Evolutionary conservation across 2,329 filamentous ascomycete species (phyloP), one percentile per base, ranked within the genome.

Genomic region (Whalleya microplaca): DNA sequence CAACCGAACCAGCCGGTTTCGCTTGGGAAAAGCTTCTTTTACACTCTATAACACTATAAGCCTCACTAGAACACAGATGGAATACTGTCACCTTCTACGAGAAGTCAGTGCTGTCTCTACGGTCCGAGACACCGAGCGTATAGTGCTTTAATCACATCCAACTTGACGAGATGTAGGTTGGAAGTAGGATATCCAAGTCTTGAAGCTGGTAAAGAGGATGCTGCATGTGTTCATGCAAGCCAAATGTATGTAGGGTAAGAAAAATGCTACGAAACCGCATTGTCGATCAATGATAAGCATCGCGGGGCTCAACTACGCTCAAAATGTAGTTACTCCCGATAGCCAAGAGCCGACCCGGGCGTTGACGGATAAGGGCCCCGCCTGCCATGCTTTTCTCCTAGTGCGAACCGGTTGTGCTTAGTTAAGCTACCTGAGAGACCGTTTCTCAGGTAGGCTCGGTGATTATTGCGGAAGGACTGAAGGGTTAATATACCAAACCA

Each of bases 61-160:
- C 18, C n/a, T 46, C 41, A 42, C 51, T 59, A 59, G 53, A 45
- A 59, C 14, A n/a, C 43, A 27, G 20, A 10, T 53, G 45, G 21
- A 44, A 41, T 21, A 51, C 42, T 50, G 21, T 51, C 47, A 49
- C 42, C n/a, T n/a, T n/a, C n/a, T n/a, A n/a, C n/a, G n/a, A n/a
- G n/a, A 27, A 9, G 23, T 27, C 4, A 4, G 23, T 27, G 9
- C 4, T 27, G 23, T 27, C 9, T 27, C 23, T 9, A 9, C 23
- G 23, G 23, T 27, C 23, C 23, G 23, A 9, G 4, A 27, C 23
- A 27, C 23, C 23, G 4, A 27, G 9, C 23, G 23, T 27, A 37
- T 16, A n/a, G n/a, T 37, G 9, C 32, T 14, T 37, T 37, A 5
- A 37, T 37, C 14, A 37, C 10, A 37, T 37, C 3, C 8, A 3